Percentiles rank a stretch among this genome's conserved stretches.
phyloP scores from a whole-genome alignment of 2,329 filamentous ascomycete genomes.

The Clarireedia homoeocarpa region DNA sequence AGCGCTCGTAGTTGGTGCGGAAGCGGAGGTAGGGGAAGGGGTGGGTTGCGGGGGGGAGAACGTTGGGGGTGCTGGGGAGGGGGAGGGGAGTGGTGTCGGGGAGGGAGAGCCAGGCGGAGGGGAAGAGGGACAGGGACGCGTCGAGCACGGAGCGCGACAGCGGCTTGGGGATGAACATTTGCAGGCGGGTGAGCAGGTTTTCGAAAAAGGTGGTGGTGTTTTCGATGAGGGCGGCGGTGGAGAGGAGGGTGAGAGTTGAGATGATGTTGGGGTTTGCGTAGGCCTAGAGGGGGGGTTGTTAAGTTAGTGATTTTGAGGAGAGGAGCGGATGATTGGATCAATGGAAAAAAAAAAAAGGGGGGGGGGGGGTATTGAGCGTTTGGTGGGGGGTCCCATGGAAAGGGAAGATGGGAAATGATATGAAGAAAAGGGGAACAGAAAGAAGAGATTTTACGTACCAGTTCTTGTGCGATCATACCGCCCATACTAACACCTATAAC shows the following conservation, averaged over 20 bases:
- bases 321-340: background rate
- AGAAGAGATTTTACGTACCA: slow-evolving; percentile 38
- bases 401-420: background rate
- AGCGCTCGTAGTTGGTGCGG: slow-evolving; percentile 71
- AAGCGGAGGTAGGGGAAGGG: slow-evolving; percentile 44
- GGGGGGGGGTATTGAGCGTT: background rate
- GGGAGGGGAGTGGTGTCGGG: slow-evolving; percentile 50
- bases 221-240: slow-evolving; percentile 53
- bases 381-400: background rate
- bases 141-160: slow-evolving; percentile 58
- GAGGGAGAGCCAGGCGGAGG: slow-evolving; percentile 49
- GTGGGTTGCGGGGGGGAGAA: slow-evolving; percentile 28
- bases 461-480: slow-evolving; percentile 86
- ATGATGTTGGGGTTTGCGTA: slow-evolving; percentile 45
- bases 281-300: slow-evolving; percentile 28
- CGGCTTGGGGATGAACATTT: slow-evolving; percentile 60
- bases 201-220: slow-evolving; percentile 55
- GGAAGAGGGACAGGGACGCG: slow-evolving; percentile 60
- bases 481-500: slow-evolving; percentile 76
- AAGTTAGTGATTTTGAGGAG: background rate
- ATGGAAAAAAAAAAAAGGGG: too few species aligned
- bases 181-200: slow-evolving; percentile 51
- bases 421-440: background rate
- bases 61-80: slow-evolving; percentile 33
- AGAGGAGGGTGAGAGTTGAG: slow-evolving; percentile 49